These are phyloP conservation scores for Auxenochlorella pyrenoidosa DNA, from an alignment of 139 green algal genomes.

Conservation along the genomic window DNA sequence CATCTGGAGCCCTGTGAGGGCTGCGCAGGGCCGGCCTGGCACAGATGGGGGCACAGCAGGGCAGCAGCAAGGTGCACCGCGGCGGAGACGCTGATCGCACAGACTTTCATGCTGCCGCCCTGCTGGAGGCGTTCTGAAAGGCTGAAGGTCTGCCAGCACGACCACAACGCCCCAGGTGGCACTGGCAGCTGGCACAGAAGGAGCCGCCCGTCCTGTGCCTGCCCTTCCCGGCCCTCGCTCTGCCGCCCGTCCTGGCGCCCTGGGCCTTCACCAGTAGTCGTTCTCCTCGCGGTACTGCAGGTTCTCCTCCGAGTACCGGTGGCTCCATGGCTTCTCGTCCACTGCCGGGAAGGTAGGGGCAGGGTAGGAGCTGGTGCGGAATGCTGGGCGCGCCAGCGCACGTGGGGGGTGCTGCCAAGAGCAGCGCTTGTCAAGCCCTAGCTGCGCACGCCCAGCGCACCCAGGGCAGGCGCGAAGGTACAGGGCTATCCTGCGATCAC, in stretches of 20 bases:
- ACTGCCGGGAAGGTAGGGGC: neutral
- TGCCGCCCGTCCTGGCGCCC: neutral
- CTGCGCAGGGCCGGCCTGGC: no score
- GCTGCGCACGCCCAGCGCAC: no score
- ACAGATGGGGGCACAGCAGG: neutral
- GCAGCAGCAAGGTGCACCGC: neutral
- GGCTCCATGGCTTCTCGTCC: slow-evolving; percentile 42
- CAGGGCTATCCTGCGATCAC: no score
- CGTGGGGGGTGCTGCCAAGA: no score
- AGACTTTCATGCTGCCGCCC: neutral
- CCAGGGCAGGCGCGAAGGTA: no score
- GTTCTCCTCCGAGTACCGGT: slow-evolving; percentile 43
- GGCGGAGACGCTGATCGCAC: neutral
- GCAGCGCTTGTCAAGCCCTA: no score
- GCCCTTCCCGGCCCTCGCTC: neutral
- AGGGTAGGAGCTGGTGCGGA: neutral
- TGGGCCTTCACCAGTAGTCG: slow-evolving; percentile 21
- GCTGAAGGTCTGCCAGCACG: neutral
- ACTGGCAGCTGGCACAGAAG: no score
- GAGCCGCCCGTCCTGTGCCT: no score
- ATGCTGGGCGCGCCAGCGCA: no score
- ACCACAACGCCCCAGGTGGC: no score
- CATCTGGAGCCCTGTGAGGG: neutral
- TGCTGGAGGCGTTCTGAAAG: neutral
- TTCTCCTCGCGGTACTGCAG: slow-evolving; percentile 31